These are phyloP conservation scores for Penicillium sp. DNA, from an alignment of 2,329 filamentous ascomycete species.

Conservation along the genomic window DNA sequence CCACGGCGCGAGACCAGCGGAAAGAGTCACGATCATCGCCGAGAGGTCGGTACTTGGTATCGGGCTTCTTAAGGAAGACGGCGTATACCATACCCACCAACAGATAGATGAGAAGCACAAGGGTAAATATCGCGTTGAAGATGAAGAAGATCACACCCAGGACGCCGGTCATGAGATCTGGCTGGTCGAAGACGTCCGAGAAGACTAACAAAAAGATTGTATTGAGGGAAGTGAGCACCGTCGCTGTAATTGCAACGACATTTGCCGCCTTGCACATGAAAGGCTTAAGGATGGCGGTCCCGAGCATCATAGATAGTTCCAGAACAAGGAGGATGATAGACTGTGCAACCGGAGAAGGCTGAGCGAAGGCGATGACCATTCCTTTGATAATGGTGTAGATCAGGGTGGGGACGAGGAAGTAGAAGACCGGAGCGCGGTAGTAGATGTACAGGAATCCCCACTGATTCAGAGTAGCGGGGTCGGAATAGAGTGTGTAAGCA, in stretches of 20 bases:
- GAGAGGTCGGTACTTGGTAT: slow-evolving; percentile 92
- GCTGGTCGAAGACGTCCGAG: slow-evolving; percentile 79
- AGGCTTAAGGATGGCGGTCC: slow-evolving; percentile 75
- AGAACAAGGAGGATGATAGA: slow-evolving; percentile 81
- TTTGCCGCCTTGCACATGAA: slow-evolving; percentile 99
- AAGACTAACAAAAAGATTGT: slow-evolving; percentile 86
- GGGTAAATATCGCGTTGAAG: slow-evolving; percentile 77
- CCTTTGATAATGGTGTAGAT: slow-evolving; percentile 78
- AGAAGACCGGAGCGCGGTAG: slow-evolving; percentile 92
- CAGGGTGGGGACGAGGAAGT: slow-evolving; percentile 80
- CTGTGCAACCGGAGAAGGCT: slow-evolving; percentile 68
- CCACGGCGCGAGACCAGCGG: slow-evolving; percentile 79
- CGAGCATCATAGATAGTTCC: slow-evolving; percentile 75
- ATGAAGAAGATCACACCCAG: slow-evolving; percentile 88
- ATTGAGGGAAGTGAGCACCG: slow-evolving; percentile 84
- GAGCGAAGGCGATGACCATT: slow-evolving; percentile 80
- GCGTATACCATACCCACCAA: slow-evolving; percentile 73
- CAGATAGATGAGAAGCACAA: slow-evolving; percentile 80
- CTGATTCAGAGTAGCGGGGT: slow-evolving; percentile 87
- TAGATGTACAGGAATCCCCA: slow-evolving; percentile 98
- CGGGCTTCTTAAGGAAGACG: slow-evolving; percentile 87
- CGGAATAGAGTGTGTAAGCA: slow-evolving; percentile 93
- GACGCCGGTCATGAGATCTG: slow-evolving; percentile 77
- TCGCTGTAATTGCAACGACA: slow-evolving; percentile 89
- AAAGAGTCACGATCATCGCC: slow-evolving; percentile 92